Base-by-base conservation (phyloP, 2,329 filamentous ascomycete genomes). In the Cordyceps cateniannulata region DNA sequence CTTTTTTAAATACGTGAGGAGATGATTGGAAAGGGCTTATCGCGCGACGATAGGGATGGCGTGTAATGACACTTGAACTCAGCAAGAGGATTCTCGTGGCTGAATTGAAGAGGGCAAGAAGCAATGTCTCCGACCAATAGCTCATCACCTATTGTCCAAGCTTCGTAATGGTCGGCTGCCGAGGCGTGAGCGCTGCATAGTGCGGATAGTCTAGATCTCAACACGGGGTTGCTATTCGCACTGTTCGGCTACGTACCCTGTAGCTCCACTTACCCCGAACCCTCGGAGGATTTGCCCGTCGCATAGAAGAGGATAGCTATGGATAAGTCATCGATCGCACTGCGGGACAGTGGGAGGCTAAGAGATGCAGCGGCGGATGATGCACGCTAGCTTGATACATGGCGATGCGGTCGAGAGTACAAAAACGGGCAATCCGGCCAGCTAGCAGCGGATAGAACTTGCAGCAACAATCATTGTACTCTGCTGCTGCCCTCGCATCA, bases 171-270 rank as follows among this genome's bases (percentile, higher is more conserved):
- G 20, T 29, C 20, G 27, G 53, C 45, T 42, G 44, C 22, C 29
- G 12, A 29, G 3, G 40, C 16, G 35, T 8, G 10, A 24, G 22
- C 18, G 1, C 22, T 32, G 50, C 50, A 60, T 32, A 60, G 57
- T 60, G 57, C 49, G 57, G 53, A 51, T 38, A 59, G 48, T 25
- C 24, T 14, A 18, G 9, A 29, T 44, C 7, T 5, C 10, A 22
- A 24, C 40, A 18, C 48, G 20, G 22, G 14, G 40, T 6, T 25
- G 12, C 12, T 45, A 5, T 45, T 52, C 45, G 53, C 53, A 61
- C 60, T 58, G 60, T 61, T 48, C 60, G 60, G 60, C 55, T 47
- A 42, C 40, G 60, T 61, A 57, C 60, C 60, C 48, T 52, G 53
- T 2, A 9, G 8, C 4, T 22, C 60, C 53, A 38, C 53, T 56